Evolutionary conservation across 2,329 filamentous ascomycete species (phyloP).

Genomic region (Claviceps cyperi): DNA sequence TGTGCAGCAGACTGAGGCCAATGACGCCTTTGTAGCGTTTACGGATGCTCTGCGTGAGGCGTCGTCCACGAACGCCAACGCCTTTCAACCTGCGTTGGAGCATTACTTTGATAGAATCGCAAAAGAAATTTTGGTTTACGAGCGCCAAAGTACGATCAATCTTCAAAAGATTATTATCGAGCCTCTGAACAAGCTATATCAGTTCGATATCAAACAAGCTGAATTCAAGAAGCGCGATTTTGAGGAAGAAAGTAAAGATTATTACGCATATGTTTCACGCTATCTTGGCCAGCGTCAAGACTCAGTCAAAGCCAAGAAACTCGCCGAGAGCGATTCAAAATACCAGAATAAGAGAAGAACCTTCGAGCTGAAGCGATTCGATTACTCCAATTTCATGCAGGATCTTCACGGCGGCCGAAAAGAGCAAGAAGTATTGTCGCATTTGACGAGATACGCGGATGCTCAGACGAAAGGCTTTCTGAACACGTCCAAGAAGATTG

Average conservation of each 20-base stretch:
- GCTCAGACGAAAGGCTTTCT: conserved; percentile 76
- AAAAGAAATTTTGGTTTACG: conserved; percentile 74
- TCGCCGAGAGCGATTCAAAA: conserved; percentile 86
- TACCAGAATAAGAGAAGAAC: conserved; percentile 88
- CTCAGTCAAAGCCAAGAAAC: conserved; percentile 93
- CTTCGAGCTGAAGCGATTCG: conserved; percentile 94
- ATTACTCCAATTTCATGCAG: conserved; percentile 98
- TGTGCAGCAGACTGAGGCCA: conserved; percentile 64
- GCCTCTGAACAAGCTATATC: conserved; percentile 80
- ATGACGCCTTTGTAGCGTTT: conserved; percentile 70
- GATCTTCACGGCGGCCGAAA: conserved; percentile 98
- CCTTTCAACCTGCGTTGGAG: conserved; percentile 90
- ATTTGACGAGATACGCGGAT: conserved; percentile 87
- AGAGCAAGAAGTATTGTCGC: conserved; percentile 89
- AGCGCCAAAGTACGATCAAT: conserved; percentile 69
- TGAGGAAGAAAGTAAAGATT: conserved; percentile 96
- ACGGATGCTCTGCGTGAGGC: conserved; percentile 78
- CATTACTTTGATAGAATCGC: conserved; percentile 98
- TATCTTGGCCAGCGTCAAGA: conserved; percentile 96
- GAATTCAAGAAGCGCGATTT: conserved; percentile 96
- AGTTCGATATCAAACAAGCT: conserved; percentile 92
- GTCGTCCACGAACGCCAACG: conserved; percentile 81
- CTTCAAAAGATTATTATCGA: conserved; percentile 92
- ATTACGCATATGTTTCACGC: conserved; percentile 86
- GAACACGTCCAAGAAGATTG: conserved; percentile 71